A percentile compares a stretch with the other conserved stretches of the same genome.
These are phyloP conservation scores for Xerocomus spinulosus DNA, from an alignment of 768 basidiomycete species.

Conservation along the genomic window DNA sequence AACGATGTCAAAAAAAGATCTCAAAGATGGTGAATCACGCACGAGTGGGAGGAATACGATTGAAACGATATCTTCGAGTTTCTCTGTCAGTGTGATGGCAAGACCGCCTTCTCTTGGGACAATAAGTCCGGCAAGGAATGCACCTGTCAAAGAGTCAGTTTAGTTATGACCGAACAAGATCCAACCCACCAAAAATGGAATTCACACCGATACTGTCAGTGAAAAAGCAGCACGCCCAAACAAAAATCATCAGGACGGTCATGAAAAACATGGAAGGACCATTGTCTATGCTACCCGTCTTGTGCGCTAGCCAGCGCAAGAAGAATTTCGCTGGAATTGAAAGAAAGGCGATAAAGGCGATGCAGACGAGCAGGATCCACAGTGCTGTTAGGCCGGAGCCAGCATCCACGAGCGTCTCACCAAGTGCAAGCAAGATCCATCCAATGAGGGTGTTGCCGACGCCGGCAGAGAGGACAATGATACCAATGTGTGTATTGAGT, in stretches of 20 bases:
- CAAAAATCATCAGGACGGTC: slow-evolving; percentile 73
- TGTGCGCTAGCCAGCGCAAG: slow-evolving; percentile 66
- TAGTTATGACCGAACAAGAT: background rate
- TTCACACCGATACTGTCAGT: slow-evolving; percentile 93
- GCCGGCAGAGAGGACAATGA: slow-evolving; percentile 90
- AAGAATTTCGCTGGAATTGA: slow-evolving; percentile 59
- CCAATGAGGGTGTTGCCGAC: slow-evolving; percentile 85
- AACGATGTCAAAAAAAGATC: background rate
- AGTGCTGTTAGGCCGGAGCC: slow-evolving; percentile 77
- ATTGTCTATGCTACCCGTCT: slow-evolving; percentile 74
- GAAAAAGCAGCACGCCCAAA: slow-evolving; percentile 87
- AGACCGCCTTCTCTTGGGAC: slow-evolving; percentile 88
- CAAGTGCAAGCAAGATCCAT: slow-evolving; percentile 85
- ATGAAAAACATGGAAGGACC: slow-evolving; percentile 88
- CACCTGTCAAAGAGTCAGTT: slow-evolving; percentile 40
- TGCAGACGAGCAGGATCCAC: slow-evolving; percentile 73
- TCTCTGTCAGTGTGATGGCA: slow-evolving; percentile 83
- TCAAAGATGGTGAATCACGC: slow-evolving; percentile 1
- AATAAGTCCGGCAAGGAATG: slow-evolving; percentile 75
- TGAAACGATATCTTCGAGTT: slow-evolving; percentile 91
- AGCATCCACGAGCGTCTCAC: slow-evolving; percentile 88
- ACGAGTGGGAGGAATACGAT: slow-evolving; percentile 87
- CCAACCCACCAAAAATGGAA: slow-evolving; percentile 71
- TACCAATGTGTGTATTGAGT: slow-evolving; percentile 85
- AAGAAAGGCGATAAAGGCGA: slow-evolving; percentile 71